Percentiles rank a stretch among this genome's conserved stretches.
Conservation (phyloP, 2,329 filamentous ascomycete species). For the Raffaelea ambrosiae region DNA sequence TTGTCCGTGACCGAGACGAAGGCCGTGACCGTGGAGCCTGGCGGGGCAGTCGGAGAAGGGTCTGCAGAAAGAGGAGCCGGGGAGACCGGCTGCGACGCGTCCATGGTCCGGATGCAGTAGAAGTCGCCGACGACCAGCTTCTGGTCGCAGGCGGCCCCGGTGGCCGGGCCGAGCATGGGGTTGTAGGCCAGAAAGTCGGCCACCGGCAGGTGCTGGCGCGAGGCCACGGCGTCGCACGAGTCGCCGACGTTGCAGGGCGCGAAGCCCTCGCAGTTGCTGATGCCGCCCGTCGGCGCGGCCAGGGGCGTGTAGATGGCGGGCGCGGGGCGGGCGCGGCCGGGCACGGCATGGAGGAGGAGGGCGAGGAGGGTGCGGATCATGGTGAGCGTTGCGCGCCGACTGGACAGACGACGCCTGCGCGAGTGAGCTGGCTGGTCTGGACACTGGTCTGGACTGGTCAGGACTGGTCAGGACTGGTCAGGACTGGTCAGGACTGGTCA, state of each 20-base stretch:
- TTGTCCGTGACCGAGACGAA: too few relatives aligned
- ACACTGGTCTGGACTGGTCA: too few relatives aligned
- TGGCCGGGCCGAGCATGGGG: slow-evolving; percentile 2
- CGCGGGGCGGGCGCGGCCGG: not conserved
- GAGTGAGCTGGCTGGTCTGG: too few relatives aligned
- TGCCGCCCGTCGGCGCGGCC: not conserved
- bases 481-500: too few relatives aligned
- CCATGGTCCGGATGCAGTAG: slow-evolving; percentile 5
- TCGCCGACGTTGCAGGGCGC: slow-evolving; percentile 2
- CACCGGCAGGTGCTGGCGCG: slow-evolving; percentile 1
- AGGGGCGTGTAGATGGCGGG: not conserved
- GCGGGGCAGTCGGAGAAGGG: too few relatives aligned
- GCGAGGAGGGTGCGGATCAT: not conserved
- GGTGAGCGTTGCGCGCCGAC: too few relatives aligned
- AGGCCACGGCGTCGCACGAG: slow-evolving; percentile 3
- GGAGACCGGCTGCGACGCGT: too few relatives aligned
- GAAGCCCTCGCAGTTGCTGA: slow-evolving; percentile 5
- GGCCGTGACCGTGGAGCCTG: too few relatives aligned
- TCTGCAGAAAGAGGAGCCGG: too few relatives aligned
- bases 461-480: too few relatives aligned
- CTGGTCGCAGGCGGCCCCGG: not conserved
- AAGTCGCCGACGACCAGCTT: slow-evolving; percentile 4
- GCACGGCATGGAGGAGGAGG: not conserved
- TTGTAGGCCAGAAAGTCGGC: slow-evolving; percentile 5
- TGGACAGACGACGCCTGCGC: too few relatives aligned